A percentile compares a stretch with the other conserved stretches of the same genome.
These are phyloP conservation scores for Phytophthora pini DNA, from an alignment of 352 stramenopile genomes.

Conservation along the genomic window DNA sequence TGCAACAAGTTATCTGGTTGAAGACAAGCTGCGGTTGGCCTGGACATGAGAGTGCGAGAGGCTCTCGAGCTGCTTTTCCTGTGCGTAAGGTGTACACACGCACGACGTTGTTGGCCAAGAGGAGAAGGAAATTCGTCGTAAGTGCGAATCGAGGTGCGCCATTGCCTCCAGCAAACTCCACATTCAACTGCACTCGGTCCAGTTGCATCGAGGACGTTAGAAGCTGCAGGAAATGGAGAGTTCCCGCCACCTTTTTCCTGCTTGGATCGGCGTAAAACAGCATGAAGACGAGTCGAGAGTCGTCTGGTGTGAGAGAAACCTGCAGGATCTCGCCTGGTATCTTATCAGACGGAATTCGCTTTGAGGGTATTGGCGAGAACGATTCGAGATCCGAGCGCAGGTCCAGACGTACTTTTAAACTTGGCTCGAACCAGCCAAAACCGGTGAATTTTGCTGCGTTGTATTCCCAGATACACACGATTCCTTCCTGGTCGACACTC, in stretches of 20 bases:
- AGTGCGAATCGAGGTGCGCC: constrained; percentile 50
- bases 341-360: no score
- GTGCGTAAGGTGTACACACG: constrained; percentile 35
- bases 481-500: constrained; percentile 48
- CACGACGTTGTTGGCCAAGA: constrained; percentile 44
- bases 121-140: constrained; percentile 39
- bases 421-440: constrained; percentile 54
- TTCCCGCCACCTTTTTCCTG: constrained; percentile 29
- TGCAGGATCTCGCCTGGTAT: constrained; percentile 47
- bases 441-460: constrained; percentile 38
- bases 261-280: constrained; percentile 35
- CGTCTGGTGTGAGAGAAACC: constrained; percentile 40
- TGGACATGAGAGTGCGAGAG: constrained; percentile 25
- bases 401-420: constrained; percentile 32
- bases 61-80: constrained; percentile 28
- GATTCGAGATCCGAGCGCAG: constrained; percentile 15
- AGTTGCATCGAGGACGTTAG: constrained; percentile 28
- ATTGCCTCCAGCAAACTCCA: constrained; percentile 31
- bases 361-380: background rate
- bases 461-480: constrained; percentile 56
- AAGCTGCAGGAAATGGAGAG: constrained; percentile 48
- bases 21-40: constrained; percentile 27
- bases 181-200: constrained; percentile 32
- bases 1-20: constrained; percentile 29
- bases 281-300: constrained; percentile 51